These are phyloP conservation scores for Hyphopichia buzzinii DNA, from an alignment of 1,139 yeast species.

Conservation along the genomic window DNA sequence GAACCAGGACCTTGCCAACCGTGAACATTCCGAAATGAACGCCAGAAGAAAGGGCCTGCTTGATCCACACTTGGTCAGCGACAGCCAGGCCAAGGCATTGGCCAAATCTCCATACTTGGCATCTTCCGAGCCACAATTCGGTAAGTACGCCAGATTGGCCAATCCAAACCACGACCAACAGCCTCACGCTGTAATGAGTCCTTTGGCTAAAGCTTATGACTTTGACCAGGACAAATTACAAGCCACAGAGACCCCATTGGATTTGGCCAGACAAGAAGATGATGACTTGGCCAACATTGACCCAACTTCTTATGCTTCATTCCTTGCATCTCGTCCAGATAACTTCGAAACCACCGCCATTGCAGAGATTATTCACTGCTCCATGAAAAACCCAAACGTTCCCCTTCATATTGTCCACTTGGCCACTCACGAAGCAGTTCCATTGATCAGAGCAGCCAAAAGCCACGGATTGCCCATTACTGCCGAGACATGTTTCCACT, in stretches of 20 bases:
- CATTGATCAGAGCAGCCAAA: conserved; percentile 66
- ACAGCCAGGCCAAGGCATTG: conserved; percentile 50
- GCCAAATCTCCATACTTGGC: conserved; percentile 54
- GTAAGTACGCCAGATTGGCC: conserved; percentile 48
- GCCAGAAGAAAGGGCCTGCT: conserved; percentile 41
- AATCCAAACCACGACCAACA: conserved; percentile 21
- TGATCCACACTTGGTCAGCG: conserved; percentile 39
- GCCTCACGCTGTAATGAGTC: conserved; percentile 8
- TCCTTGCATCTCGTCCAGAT: conserved; percentile 85
- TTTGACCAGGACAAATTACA: conserved; percentile 6
- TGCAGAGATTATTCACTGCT: conserved; percentile 62
- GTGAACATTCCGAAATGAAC: conserved; percentile 33
- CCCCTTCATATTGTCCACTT: conserved; percentile 87
- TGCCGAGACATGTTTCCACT: conserved; percentile 94
- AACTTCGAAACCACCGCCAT: conserved; percentile 83
- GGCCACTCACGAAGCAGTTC: conserved; percentile 80
- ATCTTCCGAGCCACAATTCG: conserved; percentile 57
- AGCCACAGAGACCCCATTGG: conserved; percentile 31
- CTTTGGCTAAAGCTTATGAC: conserved; percentile 14
- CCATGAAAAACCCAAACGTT: conserved; percentile 58
- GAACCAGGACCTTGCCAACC: conserved; percentile 7
- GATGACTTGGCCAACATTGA: conserved; percentile 46
- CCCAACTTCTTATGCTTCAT: conserved; percentile 70
- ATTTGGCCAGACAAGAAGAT: conserved; percentile 45
- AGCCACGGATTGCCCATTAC: conserved; percentile 56